A percentile compares a stretch with the other conserved stretches of the same genome.
Evolutionary conservation across 1,139 yeast species (phyloP).

Genomic region (Blastobotrys niveus): DNA sequence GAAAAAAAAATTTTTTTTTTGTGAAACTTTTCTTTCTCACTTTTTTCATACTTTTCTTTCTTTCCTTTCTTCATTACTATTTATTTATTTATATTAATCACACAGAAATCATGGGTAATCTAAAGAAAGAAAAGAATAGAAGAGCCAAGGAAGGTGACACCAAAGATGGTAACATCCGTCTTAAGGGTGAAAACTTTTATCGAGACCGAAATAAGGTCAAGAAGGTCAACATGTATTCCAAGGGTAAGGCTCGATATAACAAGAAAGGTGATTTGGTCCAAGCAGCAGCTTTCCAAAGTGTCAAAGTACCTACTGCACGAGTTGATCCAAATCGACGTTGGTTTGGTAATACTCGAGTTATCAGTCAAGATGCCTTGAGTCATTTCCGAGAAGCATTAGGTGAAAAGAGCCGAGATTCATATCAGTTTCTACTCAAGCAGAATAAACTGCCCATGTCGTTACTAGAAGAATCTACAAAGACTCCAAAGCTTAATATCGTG

Average conservation of each 20-base stretch:
- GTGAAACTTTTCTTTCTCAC: slow-evolving; percentile 2
- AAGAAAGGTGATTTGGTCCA: slow-evolving; percentile 79
- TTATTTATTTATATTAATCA: slow-evolving; percentile 2
- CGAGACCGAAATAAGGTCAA: slow-evolving; percentile 87
- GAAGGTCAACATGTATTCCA: slow-evolving; percentile 86
- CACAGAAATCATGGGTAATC: slow-evolving; percentile 65
- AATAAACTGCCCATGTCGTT: slow-evolving; percentile 95
- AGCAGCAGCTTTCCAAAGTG: slow-evolving; percentile 85
- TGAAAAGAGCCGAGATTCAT: slow-evolving; percentile 77
- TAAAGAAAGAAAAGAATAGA: slow-evolving; percentile 84
- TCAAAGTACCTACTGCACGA: slow-evolving; percentile 84
- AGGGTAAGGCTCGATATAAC: slow-evolving; percentile 81
- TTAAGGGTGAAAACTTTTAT: slow-evolving; percentile 96
- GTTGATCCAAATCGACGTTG: slow-evolving; percentile 95
- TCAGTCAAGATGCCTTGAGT: slow-evolving; percentile 90
- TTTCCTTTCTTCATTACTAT: no score
- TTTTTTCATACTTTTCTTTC: slow-evolving; percentile 10
- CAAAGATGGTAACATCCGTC: slow-evolving; percentile 85
- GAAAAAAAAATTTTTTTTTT: neutral
- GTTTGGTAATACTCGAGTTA: slow-evolving; percentile 97
- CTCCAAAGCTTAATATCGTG: slow-evolving; percentile 72
- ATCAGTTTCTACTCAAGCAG: slow-evolving; percentile 79
- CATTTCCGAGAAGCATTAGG: slow-evolving; percentile 95
- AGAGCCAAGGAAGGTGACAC: slow-evolving; percentile 75
- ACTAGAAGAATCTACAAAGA: slow-evolving; percentile 67